phyloP scores from a whole-genome alignment of 2,329 filamentous ascomycete genomes.

The Verticillium dahliae region DNA sequence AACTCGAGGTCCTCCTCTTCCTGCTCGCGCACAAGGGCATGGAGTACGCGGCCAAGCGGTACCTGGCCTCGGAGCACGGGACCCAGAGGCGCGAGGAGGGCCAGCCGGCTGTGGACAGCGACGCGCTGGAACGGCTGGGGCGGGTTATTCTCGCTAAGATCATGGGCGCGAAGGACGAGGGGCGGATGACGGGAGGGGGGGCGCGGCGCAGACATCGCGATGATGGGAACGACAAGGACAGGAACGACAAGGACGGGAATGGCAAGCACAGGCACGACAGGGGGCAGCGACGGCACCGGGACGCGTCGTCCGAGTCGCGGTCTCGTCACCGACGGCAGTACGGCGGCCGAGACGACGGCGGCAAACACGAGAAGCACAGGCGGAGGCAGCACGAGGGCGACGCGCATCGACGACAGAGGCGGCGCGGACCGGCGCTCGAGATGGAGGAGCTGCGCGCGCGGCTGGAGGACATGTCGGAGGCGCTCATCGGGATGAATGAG shows the following conservation, averaged over 20 bases:
- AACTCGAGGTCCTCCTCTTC: background rate
- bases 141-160: conserved; percentile 7
- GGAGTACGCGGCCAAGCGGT: background rate
- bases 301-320: background rate
- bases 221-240: background rate
- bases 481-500: conserved; percentile 9
- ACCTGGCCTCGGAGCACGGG: background rate
- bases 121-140: conserved; percentile 7
- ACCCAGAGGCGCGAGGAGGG: conserved; percentile 1
- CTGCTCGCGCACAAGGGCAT: background rate
- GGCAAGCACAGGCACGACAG: background rate
- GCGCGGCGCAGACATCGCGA: background rate
- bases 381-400: background rate
- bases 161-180: background rate
- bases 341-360: background rate
- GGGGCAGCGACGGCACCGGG: background rate
- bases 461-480: conserved; percentile 8
- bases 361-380: background rate
- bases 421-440: background rate
- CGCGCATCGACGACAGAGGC: background rate
- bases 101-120: conserved; percentile 6
- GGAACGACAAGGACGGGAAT: too few relatives aligned
- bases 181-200: background rate
- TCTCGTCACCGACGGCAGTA: background rate
- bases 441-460: background rate